These are phyloP conservation scores for Sambucus nigra DNA, from an alignment of 129 eudicot genomes.

Conservation along the genomic window DNA sequence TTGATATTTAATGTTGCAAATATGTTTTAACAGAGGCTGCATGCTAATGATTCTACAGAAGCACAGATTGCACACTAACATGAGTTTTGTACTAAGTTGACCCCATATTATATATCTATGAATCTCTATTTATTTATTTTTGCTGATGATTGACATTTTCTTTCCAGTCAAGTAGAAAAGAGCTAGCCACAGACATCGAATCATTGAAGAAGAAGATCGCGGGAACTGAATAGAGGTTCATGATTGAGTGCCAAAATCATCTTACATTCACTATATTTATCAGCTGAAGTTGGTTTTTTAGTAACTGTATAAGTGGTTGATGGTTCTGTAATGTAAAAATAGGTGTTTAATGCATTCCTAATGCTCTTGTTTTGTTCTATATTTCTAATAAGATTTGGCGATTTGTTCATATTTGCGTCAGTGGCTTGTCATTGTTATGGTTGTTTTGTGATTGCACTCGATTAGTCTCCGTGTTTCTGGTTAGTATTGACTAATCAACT, in stretches of 20 bases:
- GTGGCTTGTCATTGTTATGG: background rate
- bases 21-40: too few species aligned
- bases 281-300: constrained; percentile 5
- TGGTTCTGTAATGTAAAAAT: background rate
- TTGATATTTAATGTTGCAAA: too few species aligned
- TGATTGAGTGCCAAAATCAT: constrained; percentile 2
- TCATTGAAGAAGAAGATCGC: constrained; percentile 90
- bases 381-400: background rate
- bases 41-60: too few species aligned
- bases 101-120: too few species aligned
- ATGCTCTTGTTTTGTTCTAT: background rate
- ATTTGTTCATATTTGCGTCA: background rate
- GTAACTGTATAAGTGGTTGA: background rate
- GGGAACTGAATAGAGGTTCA: constrained; percentile 58
- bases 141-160: background rate
- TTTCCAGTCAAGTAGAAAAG: constrained; percentile 89
- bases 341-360: background rate
- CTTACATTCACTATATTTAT: constrained; percentile 16
- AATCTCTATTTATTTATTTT: too few species aligned
- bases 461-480: too few species aligned
- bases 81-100: too few species aligned
- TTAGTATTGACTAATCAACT: too few species aligned
- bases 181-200: constrained; percentile 78
- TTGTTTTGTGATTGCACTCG: background rate
- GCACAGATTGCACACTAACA: too few species aligned